phyloP scores from a whole-genome alignment of 2,329 filamentous ascomycete genomes.

The Tetracladium maxilliforme region DNA sequence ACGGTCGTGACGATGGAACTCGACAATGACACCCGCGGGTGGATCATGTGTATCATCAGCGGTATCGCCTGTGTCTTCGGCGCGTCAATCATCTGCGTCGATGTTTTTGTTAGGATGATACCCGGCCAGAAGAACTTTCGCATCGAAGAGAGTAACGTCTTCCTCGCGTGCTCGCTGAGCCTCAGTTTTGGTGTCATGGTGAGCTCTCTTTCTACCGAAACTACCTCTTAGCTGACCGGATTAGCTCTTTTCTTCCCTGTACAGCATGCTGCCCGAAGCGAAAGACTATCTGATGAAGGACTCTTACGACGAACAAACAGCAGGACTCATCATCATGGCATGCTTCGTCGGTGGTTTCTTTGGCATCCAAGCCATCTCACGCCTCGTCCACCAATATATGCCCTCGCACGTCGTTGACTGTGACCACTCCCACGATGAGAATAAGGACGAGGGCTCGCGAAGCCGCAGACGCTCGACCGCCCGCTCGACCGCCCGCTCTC shows the following conservation, averaged over 20 bases:
- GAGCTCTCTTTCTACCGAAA: slow-evolving; percentile 19
- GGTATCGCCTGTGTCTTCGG: slow-evolving; percentile 59
- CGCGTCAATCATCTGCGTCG: slow-evolving; percentile 75
- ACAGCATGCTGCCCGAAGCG: slow-evolving; percentile 83
- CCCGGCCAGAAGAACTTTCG: slow-evolving; percentile 65
- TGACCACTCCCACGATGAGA: slow-evolving; percentile 57
- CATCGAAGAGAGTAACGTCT: slow-evolving; percentile 79
- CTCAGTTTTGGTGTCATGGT: slow-evolving; percentile 96
- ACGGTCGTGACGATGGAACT: no score
- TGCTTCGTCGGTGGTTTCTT: slow-evolving; percentile 60
- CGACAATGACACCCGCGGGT: slow-evolving; percentile 77
- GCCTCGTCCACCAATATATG: slow-evolving; percentile 57
- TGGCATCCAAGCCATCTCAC: slow-evolving; percentile 61
- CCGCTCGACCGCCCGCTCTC: slow-evolving; percentile 3
- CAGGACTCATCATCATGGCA: slow-evolving; percentile 53
- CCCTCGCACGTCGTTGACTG: slow-evolving; percentile 72
- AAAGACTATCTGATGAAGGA: slow-evolving; percentile 61
- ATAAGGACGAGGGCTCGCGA: no score
- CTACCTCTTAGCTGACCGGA: not conserved
- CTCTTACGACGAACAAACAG: slow-evolving; percentile 48
- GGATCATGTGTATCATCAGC: slow-evolving; percentile 84
- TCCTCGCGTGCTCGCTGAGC: slow-evolving; percentile 77
- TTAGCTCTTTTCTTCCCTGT: slow-evolving; percentile 81
- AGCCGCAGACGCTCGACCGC: not conserved
- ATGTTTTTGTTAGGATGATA: slow-evolving; percentile 58